Evolutionary conservation across 192 early-diverging fungal species (phyloP), one percentile per base, ranked within the genome.

Genomic region (Allomyces macrogynus): DNA sequence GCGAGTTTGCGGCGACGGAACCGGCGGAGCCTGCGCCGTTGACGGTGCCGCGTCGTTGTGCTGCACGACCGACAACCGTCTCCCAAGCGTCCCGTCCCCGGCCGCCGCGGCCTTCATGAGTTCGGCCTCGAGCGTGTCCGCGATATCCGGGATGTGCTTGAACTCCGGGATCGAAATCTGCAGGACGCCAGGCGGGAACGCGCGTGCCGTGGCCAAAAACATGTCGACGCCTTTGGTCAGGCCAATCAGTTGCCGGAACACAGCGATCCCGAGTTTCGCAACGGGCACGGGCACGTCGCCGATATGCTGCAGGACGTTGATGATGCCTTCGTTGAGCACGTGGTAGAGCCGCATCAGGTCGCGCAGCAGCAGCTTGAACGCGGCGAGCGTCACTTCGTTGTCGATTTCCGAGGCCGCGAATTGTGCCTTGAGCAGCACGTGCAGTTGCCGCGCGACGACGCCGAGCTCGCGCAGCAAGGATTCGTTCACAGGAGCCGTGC

Each of bases 341-440:
- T 79, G 78, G 70, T 77, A 79, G 44, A 79, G 71, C 64, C 75
- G 76, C n/a, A 79, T 70, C 70, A 76, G 69, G 65, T 79, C 78
- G 10, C 75, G 73, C 64, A 79, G 62, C 24, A 76, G 69, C 63
- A 75, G 72, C 43, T 75, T 72, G 61, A 79, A 77, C 1, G 75
- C 75, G 5, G 73, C 72, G 40, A 79, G 76, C 0, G 78, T 77
- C 0, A 74, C 72, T 43, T 79, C 78, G 66, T 79, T 79, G 63
- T 79, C 74, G 16, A 79, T 65, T 0, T 73, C 75, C 14, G 76
- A 75, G 5, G 74, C 68, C 25, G 72, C 74, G 64, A 79, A 75
- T 24, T 74, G 73, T 68, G 75, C 74, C 62, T 79, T 79, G 54
- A 79, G 68, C 43, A 77, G 70, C 54, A 74, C 73, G 64, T 77